Percentiles rank a stretch among this genome's conserved stretches.
Evolutionary conservation across 192 early-diverging fungal genomes (phyloP).

Genomic region (Mortierella claussenii): DNA sequence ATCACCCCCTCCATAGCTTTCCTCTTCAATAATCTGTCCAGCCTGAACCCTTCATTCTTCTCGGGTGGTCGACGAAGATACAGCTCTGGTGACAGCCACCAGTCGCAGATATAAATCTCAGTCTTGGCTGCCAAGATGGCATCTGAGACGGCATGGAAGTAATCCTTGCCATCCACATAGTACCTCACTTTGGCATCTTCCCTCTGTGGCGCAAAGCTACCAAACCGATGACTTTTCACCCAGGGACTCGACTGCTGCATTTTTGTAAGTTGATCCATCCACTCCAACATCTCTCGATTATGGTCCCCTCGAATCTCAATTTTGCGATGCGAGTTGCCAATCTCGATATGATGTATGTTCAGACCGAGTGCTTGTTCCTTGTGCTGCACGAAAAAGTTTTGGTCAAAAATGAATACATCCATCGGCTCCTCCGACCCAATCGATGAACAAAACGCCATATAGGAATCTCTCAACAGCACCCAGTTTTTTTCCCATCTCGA

Average conservation of each 20-base stretch:
- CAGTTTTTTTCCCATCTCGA: constrained; percentile 71
- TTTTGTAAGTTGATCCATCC: constrained; percentile 68
- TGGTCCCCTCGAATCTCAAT: constrained; percentile 76
- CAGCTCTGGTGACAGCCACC: constrained; percentile 95
- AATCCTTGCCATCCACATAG: constrained; percentile 85
- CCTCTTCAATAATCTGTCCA: constrained; percentile 80
- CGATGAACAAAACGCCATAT: constrained; percentile 63
- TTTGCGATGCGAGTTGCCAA: constrained; percentile 67
- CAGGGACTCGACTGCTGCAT: constrained; percentile 71
- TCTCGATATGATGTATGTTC: constrained; percentile 68
- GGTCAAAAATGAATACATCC: constrained; percentile 66
- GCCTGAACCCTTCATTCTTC: constrained; percentile 78
- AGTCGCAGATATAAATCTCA: constrained; percentile 82
- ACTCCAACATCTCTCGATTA: constrained; percentile 75
- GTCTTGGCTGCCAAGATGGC: constrained; percentile 75
- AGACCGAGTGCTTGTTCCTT: constrained; percentile 47
- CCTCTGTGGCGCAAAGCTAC: constrained; percentile 83
- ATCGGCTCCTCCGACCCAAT: constrained; percentile 53
- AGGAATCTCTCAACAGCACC: constrained; percentile 81
- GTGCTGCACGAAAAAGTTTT: constrained; percentile 45
- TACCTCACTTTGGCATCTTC: constrained; percentile 73
- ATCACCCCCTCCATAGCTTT: constrained; percentile 90
- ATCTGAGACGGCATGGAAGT: constrained; percentile 82
- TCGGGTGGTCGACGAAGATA: constrained; percentile 80
- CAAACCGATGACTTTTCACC: constrained; percentile 72